Percentiles rank a stretch among this genome's conserved stretches.
phyloP scores from a whole-genome alignment of 2,329 filamentous ascomycete genomes.

The Phialophora tarda region DNA sequence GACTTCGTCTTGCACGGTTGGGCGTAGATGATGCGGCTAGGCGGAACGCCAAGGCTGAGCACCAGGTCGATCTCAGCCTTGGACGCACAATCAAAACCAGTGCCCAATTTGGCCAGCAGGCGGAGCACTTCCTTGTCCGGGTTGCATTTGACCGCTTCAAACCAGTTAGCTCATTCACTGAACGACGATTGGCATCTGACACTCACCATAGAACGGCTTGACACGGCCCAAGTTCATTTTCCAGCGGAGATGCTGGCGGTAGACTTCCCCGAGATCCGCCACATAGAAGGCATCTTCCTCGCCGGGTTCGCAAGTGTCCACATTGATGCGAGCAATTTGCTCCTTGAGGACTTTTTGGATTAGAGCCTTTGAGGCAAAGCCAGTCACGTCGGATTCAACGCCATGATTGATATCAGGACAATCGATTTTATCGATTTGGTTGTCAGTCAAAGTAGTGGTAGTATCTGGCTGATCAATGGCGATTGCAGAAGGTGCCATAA shows the following conservation, averaged over 20 bases:
- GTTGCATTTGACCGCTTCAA: slow-evolving; percentile 94
- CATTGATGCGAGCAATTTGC: slow-evolving; percentile 81
- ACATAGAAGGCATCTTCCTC: slow-evolving; percentile 99
- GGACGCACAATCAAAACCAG: slow-evolving; percentile 97
- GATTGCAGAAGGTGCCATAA: slow-evolving; percentile 75
- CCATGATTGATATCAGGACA: slow-evolving; percentile 53
- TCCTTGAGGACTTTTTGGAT: slow-evolving; percentile 86
- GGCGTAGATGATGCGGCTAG: slow-evolving; percentile 94
- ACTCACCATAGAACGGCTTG: slow-evolving; percentile 92
- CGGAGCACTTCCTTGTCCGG: slow-evolving; percentile 87
- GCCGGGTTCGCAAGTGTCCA: slow-evolving; percentile 84
- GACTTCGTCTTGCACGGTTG: slow-evolving; percentile 99
- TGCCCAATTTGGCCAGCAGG: slow-evolving; percentile 84
- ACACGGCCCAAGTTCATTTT: slow-evolving; percentile 91
- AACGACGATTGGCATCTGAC: slow-evolving; percentile 4
- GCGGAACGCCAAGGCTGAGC: slow-evolving; percentile 78
- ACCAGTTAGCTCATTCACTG: slow-evolving; percentile 23
- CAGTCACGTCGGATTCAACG: slow-evolving; percentile 52
- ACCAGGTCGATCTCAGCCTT: slow-evolving; percentile 97
- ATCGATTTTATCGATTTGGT: slow-evolving; percentile 43
- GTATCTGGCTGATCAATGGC: slow-evolving; percentile 47
- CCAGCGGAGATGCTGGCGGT: slow-evolving; percentile 98
- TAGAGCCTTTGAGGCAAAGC: slow-evolving; percentile 71
- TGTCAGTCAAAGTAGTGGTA: slow-evolving; percentile 38
- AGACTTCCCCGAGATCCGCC: slow-evolving; percentile 96